phyloP scores from a whole-genome alignment of 148 eudicot genomes.

The Bassia scoparia region DNA sequence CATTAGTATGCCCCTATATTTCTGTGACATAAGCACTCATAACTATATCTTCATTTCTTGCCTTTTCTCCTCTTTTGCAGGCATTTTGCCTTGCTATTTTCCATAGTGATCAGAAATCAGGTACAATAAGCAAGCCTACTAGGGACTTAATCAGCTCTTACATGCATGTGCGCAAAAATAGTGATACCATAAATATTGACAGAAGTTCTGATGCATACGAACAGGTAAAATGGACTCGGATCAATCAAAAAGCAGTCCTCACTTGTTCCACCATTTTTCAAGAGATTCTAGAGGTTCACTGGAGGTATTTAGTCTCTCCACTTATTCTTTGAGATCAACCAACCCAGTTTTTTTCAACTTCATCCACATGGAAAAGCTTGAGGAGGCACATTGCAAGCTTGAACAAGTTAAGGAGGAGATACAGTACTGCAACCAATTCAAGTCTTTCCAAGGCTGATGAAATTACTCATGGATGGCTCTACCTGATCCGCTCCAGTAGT shows the following conservation, averaged over 20 bases:
- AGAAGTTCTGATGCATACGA: slow-evolving; percentile 4
- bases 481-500: slow-evolving; percentile 36
- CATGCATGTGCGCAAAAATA: background rate
- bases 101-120: slow-evolving; percentile 3
- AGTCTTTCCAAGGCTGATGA: slow-evolving; percentile 37
- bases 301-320: slow-evolving; percentile 83
- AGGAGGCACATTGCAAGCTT: slow-evolving; percentile 31
- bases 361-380: slow-evolving; percentile 54
- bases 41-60: background rate
- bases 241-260: slow-evolving; percentile 37
- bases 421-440: slow-evolving; percentile 28
- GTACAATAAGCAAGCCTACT: no score
- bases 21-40: background rate
- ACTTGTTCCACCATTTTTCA: slow-evolving; percentile 42
- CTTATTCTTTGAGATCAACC: slow-evolving; percentile 32
- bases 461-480: slow-evolving; percentile 96
- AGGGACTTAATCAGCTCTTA: background rate
- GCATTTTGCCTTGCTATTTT: background rate
- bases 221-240: slow-evolving; percentile 35
- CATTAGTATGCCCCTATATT: background rate
- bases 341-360: slow-evolving; percentile 40
- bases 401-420: slow-evolving; percentile 32
- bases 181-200: background rate
- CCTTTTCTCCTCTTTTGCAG: background rate
- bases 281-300: slow-evolving; percentile 82